Base-by-base conservation (phyloP, 1,284 basidiomycete genomes). In the Cutaneotrichosporon cyanovorans region DNA sequence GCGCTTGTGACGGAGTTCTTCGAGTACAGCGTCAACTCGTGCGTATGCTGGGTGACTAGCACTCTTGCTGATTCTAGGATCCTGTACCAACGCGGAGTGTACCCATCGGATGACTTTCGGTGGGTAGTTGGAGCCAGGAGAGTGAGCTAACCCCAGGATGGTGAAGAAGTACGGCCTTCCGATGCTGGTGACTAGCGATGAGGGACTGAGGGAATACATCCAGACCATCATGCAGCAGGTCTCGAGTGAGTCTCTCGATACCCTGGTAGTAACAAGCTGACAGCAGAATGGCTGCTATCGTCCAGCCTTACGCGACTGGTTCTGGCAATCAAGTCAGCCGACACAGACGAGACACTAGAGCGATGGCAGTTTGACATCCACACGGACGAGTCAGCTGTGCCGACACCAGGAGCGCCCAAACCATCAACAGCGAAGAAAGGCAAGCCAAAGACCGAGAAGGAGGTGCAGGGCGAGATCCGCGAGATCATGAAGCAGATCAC, bases 401-500 rank as follows among this genome's bases (percentile, higher is more conserved):
- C 41, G 3, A 41, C 50, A 18, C 45, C 46, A 3, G 52, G 34
- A n/a, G 42, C 35, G 42, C 56, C 53, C 20, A 41, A 41, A 48
- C 25, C 25, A 28, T 28, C 25, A 28, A 40, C 61, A 55, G 48
- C n/a, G 32, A 34, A 52, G 46, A 56, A 59, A 48, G 57, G 57
- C 48, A 69, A 72, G 57, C 42, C 42, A 2, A 73, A 77, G 66
- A 78, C 77, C 19, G 91, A 97, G 63, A 79, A 89, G 28, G 89
- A 97, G 65, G 93, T 98, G 28, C 89, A 95, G 71, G 87, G 85
- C 23, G 93, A 99, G 77, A 98, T 98, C 58, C 83, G 93, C 20
- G 89, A 89, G 42, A 97, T 98, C 65, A 81, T 98, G 68, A 95
- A 97, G 74, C 95, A 99, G 72, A 98, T 99, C 65, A 91, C 95